A percentile compares a stretch with the other conserved stretches of the same genome.
Evolutionary conservation across 192 early-diverging fungal species (phyloP).

Genomic region (Entophlyctis helioformis): DNA sequence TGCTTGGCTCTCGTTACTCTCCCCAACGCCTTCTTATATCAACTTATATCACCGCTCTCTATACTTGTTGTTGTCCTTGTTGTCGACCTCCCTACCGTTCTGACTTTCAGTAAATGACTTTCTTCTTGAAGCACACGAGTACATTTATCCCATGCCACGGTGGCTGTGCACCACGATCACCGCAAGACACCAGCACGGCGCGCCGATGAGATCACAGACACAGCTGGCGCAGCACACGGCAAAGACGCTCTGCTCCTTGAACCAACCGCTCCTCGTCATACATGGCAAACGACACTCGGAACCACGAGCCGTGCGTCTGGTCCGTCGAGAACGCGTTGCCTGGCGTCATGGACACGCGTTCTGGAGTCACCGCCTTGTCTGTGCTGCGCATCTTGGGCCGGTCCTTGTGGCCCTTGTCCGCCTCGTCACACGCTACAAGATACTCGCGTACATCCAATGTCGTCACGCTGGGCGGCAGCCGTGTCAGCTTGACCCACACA

Average conservation of each 20-base stretch:
- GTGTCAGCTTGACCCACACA: conserved; percentile 21
- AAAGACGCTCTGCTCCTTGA: conserved; percentile 12
- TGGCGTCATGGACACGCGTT: conserved; percentile 22
- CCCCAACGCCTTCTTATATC: too few relatives aligned
- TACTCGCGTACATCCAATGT: too few relatives aligned
- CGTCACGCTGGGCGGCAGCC: conserved; percentile 2
- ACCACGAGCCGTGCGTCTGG: conserved; percentile 9
- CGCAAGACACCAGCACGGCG: too few relatives aligned
- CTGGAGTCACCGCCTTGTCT: conserved; percentile 3
- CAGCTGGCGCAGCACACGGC: conserved; percentile 3
- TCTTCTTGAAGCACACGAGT: too few relatives aligned
- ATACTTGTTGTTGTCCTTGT: too few relatives aligned
- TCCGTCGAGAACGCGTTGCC: conserved; percentile 13
- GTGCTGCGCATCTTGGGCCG: background rate
- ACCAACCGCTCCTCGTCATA: conserved; percentile 17
- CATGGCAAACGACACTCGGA: conserved; percentile 23
- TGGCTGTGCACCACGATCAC: too few relatives aligned
- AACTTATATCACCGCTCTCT: too few relatives aligned
- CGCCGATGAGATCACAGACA: too few relatives aligned
- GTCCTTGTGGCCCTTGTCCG: background rate
- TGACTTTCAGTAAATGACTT: too few relatives aligned
- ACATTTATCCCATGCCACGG: too few relatives aligned
- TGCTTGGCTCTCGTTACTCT: too few relatives aligned
- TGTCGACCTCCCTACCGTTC: too few relatives aligned
- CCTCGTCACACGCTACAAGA: conserved; percentile 3